Evolutionary conservation across 2,329 filamentous ascomycete species (phyloP).

Genomic region (Periconia macrospinosa): DNA sequence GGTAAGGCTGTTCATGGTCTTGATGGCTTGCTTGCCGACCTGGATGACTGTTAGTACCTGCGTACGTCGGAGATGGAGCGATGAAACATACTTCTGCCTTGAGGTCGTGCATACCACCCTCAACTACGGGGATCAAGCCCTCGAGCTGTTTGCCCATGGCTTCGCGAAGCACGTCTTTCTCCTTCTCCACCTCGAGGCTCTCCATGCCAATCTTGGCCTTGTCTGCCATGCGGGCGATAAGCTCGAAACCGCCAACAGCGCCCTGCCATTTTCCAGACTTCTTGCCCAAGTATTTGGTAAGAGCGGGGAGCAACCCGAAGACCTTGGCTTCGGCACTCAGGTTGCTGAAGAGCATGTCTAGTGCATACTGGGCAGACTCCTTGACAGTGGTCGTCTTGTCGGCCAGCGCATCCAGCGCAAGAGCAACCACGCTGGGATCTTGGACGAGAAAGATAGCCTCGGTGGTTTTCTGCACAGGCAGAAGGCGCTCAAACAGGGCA

Average conservation of each 20-base stretch:
- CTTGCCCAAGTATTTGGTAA: conserved; percentile 76
- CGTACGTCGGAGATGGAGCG: background rate
- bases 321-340: conserved; percentile 82
- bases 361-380: conserved; percentile 89
- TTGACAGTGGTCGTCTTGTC: conserved; percentile 89
- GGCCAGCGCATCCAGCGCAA: conserved; percentile 80
- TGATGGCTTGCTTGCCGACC: conserved; percentile 79
- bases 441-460: conserved; percentile 83
- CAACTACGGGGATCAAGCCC: conserved; percentile 84
- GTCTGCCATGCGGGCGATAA: conserved; percentile 91
- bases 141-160: conserved; percentile 88
- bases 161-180: conserved; percentile 88
- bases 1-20: conserved; percentile 89
- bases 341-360: conserved; percentile 82
- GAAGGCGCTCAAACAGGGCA: conserved; percentile 89
- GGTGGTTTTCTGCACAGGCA: conserved; percentile 72
- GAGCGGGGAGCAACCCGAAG: conserved; percentile 75
- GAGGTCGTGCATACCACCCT: conserved; percentile 93
- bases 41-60: conserved; percentile 21
- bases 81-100: conserved; percentile 65
- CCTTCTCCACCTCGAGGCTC: conserved; percentile 78
- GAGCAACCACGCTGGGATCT: conserved; percentile 70
- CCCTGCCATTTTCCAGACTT: conserved; percentile 97
- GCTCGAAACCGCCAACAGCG: conserved; percentile 79
- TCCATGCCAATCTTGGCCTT: conserved; percentile 87